Conservation (phyloP, 2,329 filamentous ascomycete genomes). For the Exserohilum turcica region DNA sequence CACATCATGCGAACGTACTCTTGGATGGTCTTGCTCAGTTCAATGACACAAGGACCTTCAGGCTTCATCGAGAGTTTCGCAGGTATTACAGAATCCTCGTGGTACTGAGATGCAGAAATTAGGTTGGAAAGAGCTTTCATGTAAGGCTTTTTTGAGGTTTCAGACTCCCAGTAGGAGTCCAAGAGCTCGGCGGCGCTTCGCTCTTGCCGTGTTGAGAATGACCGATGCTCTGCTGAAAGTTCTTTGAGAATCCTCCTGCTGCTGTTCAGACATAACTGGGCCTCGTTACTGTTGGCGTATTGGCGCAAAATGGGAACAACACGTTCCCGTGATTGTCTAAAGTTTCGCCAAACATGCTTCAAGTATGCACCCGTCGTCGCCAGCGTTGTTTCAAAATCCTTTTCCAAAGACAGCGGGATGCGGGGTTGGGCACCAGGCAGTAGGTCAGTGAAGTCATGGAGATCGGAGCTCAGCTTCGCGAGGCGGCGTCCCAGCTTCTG, state of each 20-base stretch:
- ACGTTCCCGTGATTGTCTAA: slow-evolving; percentile 38
- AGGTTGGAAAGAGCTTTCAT: slow-evolving; percentile 12
- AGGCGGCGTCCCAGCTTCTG: slow-evolving; percentile 63
- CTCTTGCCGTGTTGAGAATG: not conserved
- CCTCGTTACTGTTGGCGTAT: slow-evolving; percentile 34
- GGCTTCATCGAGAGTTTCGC: slow-evolving; percentile 31
- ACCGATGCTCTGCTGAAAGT: not conserved
- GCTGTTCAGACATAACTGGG: slow-evolving; percentile 24
- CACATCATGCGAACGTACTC: slow-evolving; percentile 13
- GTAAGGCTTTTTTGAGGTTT: slow-evolving; percentile 22
- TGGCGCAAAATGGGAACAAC: slow-evolving; percentile 51
- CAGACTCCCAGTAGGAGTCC: slow-evolving; percentile 18
- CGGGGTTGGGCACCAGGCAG: not conserved
- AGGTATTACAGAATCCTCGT: slow-evolving; percentile 28
- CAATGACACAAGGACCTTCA: slow-evolving; percentile 29
- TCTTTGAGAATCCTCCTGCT: slow-evolving; percentile 22
- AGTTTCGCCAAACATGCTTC: slow-evolving; percentile 25
- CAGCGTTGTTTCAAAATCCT: slow-evolving; percentile 22
- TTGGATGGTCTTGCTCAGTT: slow-evolving; percentile 48
- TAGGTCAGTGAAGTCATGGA: not conserved
- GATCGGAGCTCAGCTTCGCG: slow-evolving; percentile 60
- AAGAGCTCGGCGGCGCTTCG: slow-evolving; percentile 18
- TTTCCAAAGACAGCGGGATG: slow-evolving; percentile 5
- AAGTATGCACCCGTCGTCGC: slow-evolving; percentile 19
- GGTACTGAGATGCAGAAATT: slow-evolving; percentile 18